Percentiles rank a stretch among this genome's conserved stretches.
Conservation (phyloP, 2,329 filamentous ascomycete species). For the Aureobasidium sp. region DNA sequence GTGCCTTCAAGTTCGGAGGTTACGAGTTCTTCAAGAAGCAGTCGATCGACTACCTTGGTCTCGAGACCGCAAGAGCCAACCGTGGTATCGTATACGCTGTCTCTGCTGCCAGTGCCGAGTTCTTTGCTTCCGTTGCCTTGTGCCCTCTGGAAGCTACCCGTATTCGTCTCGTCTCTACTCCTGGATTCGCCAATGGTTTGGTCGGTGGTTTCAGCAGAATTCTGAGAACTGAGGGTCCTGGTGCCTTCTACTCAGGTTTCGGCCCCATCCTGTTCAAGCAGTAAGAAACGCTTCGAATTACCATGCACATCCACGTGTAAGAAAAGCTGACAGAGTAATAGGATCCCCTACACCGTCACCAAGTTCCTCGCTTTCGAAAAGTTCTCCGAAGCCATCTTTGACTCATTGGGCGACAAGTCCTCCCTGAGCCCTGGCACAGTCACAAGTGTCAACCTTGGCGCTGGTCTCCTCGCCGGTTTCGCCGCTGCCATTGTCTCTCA, state of each 20-base stretch:
- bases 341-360: constrained; percentile 88
- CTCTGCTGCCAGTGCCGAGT: constrained; percentile 51
- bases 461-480: constrained; percentile 79
- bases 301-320: accelerated
- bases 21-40: constrained; percentile 97
- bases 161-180: constrained; percentile 86
- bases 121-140: constrained; percentile 69
- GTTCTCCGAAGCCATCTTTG: constrained; percentile 67
- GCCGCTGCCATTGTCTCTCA: constrained; percentile 80
- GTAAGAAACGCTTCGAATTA: constrained; percentile 23
- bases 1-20: constrained; percentile 87
- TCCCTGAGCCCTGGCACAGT: constrained; percentile 58
- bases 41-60: constrained; percentile 69
- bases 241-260: constrained; percentile 86
- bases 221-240: constrained; percentile 69
- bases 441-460: constrained; percentile 75
- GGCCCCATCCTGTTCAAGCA: constrained; percentile 82
- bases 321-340: constrained; percentile 23
- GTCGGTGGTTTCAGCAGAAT: constrained; percentile 76
- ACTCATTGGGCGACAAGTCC: constrained; percentile 56
- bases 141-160: constrained; percentile 89
- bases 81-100: constrained; percentile 71
- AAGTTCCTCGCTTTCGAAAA: constrained; percentile 95
- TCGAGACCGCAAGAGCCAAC: constrained; percentile 68
- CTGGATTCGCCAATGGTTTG: constrained; percentile 73